phyloP scores from a whole-genome alignment of 495 filamentous ascomycete species.

The Podospora didyma region DNA sequence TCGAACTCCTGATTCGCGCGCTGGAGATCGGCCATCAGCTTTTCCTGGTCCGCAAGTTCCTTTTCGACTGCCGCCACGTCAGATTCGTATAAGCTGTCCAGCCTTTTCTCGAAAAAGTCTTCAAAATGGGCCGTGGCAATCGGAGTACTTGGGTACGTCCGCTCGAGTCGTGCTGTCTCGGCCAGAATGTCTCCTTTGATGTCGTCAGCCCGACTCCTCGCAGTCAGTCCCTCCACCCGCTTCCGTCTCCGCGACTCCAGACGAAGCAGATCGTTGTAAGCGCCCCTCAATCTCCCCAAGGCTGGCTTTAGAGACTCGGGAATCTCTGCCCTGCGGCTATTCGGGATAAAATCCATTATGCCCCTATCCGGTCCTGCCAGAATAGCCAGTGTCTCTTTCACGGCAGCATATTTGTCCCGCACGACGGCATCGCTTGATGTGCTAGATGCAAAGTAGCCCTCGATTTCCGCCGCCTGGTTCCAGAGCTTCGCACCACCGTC shows the following conservation, averaged over 20 bases:
- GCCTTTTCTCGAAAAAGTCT: slow-evolving; percentile 77
- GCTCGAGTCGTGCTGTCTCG: slow-evolving; percentile 81
- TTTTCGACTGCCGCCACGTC: slow-evolving; percentile 65
- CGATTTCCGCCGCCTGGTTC: slow-evolving; percentile 70
- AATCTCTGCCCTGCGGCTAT: slow-evolving; percentile 70
- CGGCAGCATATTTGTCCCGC: slow-evolving; percentile 69
- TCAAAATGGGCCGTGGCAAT: slow-evolving; percentile 87
- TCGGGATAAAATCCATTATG: slow-evolving; percentile 84
- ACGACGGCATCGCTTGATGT: slow-evolving; percentile 79
- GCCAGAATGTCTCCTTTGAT: slow-evolving; percentile 78
- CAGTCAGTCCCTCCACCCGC: slow-evolving; percentile 68
- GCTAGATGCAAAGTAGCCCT: slow-evolving; percentile 83
- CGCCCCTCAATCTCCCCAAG: slow-evolving; percentile 65
- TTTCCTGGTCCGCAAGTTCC: slow-evolving; percentile 74
- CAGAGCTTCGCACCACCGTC: slow-evolving; percentile 71
- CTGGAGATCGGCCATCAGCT: slow-evolving; percentile 59
- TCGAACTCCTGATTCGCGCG: slow-evolving; percentile 77
- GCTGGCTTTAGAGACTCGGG: slow-evolving; percentile 76
- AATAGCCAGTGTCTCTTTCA: slow-evolving; percentile 67
- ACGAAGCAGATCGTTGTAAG: slow-evolving; percentile 76
- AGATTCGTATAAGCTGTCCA: slow-evolving; percentile 68
- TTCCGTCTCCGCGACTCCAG: slow-evolving; percentile 73
- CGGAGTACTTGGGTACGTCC: slow-evolving; percentile 75
- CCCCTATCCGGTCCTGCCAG: slow-evolving; percentile 74
- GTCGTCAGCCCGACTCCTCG: slow-evolving; percentile 81